phyloP scores from a whole-genome alignment of 2,329 filamentous ascomycete genomes.

The Elsinoe ampelina region DNA sequence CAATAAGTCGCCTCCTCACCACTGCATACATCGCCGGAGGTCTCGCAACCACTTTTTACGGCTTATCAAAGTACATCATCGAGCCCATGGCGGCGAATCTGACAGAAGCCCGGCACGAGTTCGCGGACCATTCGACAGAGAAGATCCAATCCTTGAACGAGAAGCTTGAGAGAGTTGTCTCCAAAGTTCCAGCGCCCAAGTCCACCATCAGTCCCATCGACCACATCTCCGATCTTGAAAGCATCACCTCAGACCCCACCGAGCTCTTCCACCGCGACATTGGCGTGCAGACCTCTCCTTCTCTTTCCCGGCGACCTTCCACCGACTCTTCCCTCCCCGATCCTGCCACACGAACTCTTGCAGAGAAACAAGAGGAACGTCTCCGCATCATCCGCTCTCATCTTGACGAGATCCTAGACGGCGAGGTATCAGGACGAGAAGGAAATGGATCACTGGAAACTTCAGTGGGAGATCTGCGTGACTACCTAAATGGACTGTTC shows the following conservation, averaged over 20 bases:
- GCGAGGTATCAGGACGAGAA: slow-evolving; percentile 43
- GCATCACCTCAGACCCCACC: slow-evolving; percentile 52
- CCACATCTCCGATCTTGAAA: slow-evolving; percentile 40
- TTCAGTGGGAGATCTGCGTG: slow-evolving; percentile 45
- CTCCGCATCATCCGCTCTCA: slow-evolving; percentile 44
- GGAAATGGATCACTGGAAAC: slow-evolving; percentile 45
- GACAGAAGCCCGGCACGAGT: slow-evolving; percentile 47
- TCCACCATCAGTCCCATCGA: slow-evolving; percentile 24
- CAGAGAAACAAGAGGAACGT: slow-evolving; percentile 33
- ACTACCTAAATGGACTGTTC: slow-evolving; percentile 55
- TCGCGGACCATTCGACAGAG: slow-evolving; percentile 42
- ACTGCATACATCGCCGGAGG: slow-evolving; percentile 49
- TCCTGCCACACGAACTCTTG: slow-evolving; percentile 19
- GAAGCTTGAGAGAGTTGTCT: slow-evolving; percentile 51
- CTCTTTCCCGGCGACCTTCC: slow-evolving; percentile 34
- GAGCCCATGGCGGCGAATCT: slow-evolving; percentile 50
- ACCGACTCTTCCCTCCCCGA: slow-evolving; percentile 22
- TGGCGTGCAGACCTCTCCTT: slow-evolving; percentile 63
- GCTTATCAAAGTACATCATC: slow-evolving; percentile 59
- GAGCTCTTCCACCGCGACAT: slow-evolving; percentile 76
- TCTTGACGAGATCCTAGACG: slow-evolving; percentile 40
- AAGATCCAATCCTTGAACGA: slow-evolving; percentile 49
- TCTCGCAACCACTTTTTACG: slow-evolving; percentile 54
- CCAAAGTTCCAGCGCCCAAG: slow-evolving; percentile 45
- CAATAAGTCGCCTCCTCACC: slow-evolving; percentile 46